Evolutionary conservation across 163 green algal species (phyloP).

Genomic region (Coccomyxa subellipsoidea): DNA sequence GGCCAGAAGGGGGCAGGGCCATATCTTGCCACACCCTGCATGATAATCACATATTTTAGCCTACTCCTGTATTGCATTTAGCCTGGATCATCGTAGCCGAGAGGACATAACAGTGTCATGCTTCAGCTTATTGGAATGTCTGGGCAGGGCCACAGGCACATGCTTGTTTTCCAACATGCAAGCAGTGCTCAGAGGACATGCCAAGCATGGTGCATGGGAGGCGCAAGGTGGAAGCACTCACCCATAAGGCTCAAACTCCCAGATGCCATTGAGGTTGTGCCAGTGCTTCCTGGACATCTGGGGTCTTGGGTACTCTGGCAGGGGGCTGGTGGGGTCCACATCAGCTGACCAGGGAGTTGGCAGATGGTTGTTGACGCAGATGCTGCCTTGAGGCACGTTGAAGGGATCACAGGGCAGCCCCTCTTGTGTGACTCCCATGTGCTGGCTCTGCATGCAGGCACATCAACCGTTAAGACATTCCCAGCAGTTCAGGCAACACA

Average conservation of each 20-base stretch:
- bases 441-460: not conserved
- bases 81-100: too few species aligned
- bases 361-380: slow-evolving; percentile 6
- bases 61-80: too few species aligned
- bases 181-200: too few species aligned
- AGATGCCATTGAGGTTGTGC: slow-evolving; percentile 30
- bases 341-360: slow-evolving; percentile 26
- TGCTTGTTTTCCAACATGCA: too few species aligned
- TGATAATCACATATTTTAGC: not conserved
- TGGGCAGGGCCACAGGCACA: not conserved
- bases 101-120: not conserved
- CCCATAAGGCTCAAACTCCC: slow-evolving; percentile 19
- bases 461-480: not conserved
- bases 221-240: not conserved
- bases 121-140: not conserved
- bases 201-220: not conserved
- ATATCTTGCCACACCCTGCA: not conserved
- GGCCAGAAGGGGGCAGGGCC: not conserved
- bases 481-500: not conserved
- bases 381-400: not conserved
- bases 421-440: not conserved
- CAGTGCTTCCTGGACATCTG: slow-evolving; percentile 24
- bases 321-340: slow-evolving; percentile 11
- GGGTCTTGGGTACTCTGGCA: slow-evolving; percentile 30
- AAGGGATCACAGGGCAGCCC: not conserved